Conservation (phyloP, 495 filamentous ascomycete species). For the Aspergillus nidulans region DNA sequence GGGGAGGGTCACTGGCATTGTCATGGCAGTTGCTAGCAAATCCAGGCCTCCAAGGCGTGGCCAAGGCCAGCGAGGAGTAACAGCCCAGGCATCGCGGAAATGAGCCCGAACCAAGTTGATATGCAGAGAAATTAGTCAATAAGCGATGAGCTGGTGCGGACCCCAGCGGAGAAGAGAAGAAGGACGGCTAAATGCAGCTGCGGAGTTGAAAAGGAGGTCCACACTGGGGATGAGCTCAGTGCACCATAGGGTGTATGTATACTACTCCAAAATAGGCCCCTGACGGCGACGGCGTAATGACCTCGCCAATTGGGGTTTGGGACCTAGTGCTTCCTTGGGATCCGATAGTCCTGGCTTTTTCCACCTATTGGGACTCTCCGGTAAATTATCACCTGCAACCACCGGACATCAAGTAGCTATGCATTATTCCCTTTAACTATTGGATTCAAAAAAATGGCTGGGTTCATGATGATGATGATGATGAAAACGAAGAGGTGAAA, state of each 20-base stretch:
- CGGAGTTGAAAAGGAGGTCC: not conserved
- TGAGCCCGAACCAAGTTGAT: constrained; percentile 6
- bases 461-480: too few relatives aligned
- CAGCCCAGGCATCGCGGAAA: constrained; percentile 9
- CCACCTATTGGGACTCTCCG: constrained; percentile 13
- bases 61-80: constrained; percentile 1
- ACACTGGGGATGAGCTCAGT: not conserved
- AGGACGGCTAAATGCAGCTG: constrained; percentile 13
- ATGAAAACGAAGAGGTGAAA: not conserved
- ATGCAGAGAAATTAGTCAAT: constrained; percentile 7
- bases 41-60: not conserved
- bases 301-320: too few relatives aligned
- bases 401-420: not conserved
- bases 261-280: too few relatives aligned
- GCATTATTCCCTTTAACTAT: too few relatives aligned
- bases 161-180: not conserved
- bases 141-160: not conserved
- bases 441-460: too few relatives aligned
- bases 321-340: not conserved
- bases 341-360: not conserved
- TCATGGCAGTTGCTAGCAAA: not conserved
- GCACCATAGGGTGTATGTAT: not conserved
- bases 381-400: constrained; percentile 3
- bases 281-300: too few relatives aligned
- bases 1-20: not conserved